Evolutionary conservation across 768 basidiomycete species (phyloP), one percentile per base, ranked within the genome.

Genomic region (Lactifluus rugatus): DNA sequence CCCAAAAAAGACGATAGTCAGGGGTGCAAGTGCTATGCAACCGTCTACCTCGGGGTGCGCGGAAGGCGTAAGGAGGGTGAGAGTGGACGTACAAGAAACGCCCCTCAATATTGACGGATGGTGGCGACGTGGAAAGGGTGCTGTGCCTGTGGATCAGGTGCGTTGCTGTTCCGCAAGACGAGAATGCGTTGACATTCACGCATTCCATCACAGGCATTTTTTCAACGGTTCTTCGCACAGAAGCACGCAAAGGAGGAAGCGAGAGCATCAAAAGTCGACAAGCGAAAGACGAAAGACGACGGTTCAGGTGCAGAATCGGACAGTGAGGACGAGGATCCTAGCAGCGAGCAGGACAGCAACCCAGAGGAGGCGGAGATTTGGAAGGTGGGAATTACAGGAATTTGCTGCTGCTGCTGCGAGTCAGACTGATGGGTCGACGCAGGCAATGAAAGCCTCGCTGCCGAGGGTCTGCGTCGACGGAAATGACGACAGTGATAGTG

Each of bases 21-120:
- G 84, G 67, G 94, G 93, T n/a, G 77, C 82, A 0, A 90, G 87
- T 61, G 88, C 89, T 54, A 98, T 98, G 96, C 95, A 99, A 72
- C 93, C 93, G n/a, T 83, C 85, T 1, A 87, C 87, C 5, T 77
- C 75, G 1, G 64, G 79, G n/a, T 85, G 85, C 57, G 75, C 78
- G 13, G 73, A 73, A 2, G 82, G 88, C 2, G 83, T 91, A 41
- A 90, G 87, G 72, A 77, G 92, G 42, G 68, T 82, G 46, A 82
- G 79, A 66, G 83, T 84, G 3, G 81, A 85, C 56, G 73, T 78
- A 31, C 73, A 71, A 48, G 70, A 73, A 3, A 68, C 66, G 25
- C 67, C 78, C 60, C 81, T 94, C 50, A 94, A 97, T 66, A 83
- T 87, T 39, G 81, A 81, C 46, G 74, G 69, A 50, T 96, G 93